phyloP scores from a whole-genome alignment of 1,139 yeast genomes.

The Magnusiomyces tetraspermus region DNA sequence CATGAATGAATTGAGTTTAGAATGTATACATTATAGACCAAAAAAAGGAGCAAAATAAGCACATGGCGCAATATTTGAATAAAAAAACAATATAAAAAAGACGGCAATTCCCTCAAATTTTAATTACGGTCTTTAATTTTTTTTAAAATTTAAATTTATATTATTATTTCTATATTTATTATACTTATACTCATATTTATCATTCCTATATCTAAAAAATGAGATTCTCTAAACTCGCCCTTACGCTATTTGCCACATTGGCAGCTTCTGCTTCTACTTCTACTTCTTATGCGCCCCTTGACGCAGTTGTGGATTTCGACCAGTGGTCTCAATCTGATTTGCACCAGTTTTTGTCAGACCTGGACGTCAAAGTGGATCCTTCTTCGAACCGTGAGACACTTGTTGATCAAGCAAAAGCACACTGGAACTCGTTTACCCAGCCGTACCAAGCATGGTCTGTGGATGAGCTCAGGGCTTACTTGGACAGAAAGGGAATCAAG shows the following conservation, averaged over 20 bases:
- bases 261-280: background rate
- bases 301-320: background rate
- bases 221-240: background rate
- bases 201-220: background rate
- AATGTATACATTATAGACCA: too few relatives aligned
- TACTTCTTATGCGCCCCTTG: background rate
- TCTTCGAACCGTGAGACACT: background rate
- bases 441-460: background rate
- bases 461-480: background rate
- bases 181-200: too few relatives aligned
- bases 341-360: background rate
- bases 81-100: too few relatives aligned
- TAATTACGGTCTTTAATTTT: too few relatives aligned
- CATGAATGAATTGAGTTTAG: too few relatives aligned
- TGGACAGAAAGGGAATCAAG: background rate
- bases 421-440: background rate
- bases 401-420: background rate
- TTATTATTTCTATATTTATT: too few relatives aligned
- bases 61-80: too few relatives aligned
- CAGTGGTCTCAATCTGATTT: conserved; percentile 3
- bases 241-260: background rate
- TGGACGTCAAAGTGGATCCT: background rate
- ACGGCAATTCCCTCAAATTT: too few relatives aligned
- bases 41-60: too few relatives aligned
- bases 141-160: too few relatives aligned